Base-by-base conservation (phyloP, 306 rosid species). In the Prunus davidiana region DNA sequence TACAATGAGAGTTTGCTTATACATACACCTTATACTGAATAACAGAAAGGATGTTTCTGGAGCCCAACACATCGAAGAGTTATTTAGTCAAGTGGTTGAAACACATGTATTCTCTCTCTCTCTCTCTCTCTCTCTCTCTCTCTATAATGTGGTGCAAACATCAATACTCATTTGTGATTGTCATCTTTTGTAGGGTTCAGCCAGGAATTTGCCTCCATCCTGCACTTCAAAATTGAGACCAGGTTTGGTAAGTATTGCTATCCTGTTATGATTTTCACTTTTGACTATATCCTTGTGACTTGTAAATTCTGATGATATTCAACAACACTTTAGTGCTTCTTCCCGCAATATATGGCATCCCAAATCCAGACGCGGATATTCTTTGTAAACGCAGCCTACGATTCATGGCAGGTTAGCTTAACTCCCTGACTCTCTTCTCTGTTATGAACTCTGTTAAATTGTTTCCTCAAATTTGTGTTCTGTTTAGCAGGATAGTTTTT, bases 351-450 rank as follows among this genome's bases (percentile, higher is more conserved):
- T 78, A 69, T 87, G 75, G 89, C 62, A 50, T 83, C 87, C 61
- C 85, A 85, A 60, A 90, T 95, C 79, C 76, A 27, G 20, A 92
- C 98, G 34, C 97, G 96, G 32, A 80, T 92, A 72, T 95, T 95
- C 84, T 80, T 89, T 54, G 88, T 95, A 38, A 92, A 90, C 70
- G 93, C 98, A 55, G 98, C 97, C 67, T 95, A 95, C 55, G 98
- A 95, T 85, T 90, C 97, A 63, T 95, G 98, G 96, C 99, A 95
- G 99, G 99, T 95, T 58, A 80, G 89, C 80, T 72, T 72, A 46
- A 63, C 76, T 49, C 46, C 62, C 13, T 56, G 27, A 56, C 62
- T 56, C 62, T 15, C n/a, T 15, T 12, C 14, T 12, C 64, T 25
- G 19, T 60, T 24, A 60, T 12, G 38, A 60, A 28, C 67, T 62